Conservation (phyloP, 192 early-diverging fungal species). For the Geranomyces michiganensis region DNA sequence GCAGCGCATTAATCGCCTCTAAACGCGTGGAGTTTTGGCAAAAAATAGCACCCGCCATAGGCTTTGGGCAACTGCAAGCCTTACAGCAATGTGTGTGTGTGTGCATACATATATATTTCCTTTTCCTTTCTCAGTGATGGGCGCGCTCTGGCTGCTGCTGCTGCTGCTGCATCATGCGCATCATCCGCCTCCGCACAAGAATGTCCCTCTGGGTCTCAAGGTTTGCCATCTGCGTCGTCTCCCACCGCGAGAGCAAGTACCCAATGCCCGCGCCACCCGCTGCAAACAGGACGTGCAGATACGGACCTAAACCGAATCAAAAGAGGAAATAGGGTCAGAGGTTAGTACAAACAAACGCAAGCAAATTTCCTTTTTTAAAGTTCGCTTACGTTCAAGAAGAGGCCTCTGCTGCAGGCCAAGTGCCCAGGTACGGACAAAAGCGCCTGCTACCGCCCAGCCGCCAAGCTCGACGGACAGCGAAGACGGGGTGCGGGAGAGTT, state of each 20-base stretch:
- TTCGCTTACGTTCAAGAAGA: conserved; percentile 18
- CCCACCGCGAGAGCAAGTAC: conserved; percentile 6
- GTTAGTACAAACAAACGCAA: too few relatives aligned
- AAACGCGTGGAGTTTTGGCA: too few relatives aligned
- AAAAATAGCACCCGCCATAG: too few relatives aligned
- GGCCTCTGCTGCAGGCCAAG: conserved; percentile 27
- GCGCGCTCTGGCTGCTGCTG: too few relatives aligned
- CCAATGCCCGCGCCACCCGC: conserved; percentile 14
- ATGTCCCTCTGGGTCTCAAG: conserved; percentile 22
- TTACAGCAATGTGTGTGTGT: too few relatives aligned
- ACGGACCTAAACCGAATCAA: conserved; percentile 13
- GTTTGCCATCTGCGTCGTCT: background rate
- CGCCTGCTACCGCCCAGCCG: conserved; percentile 28
- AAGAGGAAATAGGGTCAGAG: background rate
- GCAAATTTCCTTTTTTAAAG: background rate
- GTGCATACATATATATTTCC: too few relatives aligned
- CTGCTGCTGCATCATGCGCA: background rate
- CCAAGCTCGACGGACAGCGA: conserved; percentile 7
- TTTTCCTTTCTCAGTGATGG: too few relatives aligned
- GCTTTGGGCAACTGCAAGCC: too few relatives aligned
- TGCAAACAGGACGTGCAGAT: conserved; percentile 23
- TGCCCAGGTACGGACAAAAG: conserved; percentile 20
- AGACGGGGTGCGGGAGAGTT: conserved; percentile 6
- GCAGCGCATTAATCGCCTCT: too few relatives aligned
- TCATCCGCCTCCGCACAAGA: conserved; percentile 20